Percentiles rank a stretch among this genome's conserved stretches.
Conservation (phyloP, 345 rosid genomes). For the Moricandia arvensis region DNA sequence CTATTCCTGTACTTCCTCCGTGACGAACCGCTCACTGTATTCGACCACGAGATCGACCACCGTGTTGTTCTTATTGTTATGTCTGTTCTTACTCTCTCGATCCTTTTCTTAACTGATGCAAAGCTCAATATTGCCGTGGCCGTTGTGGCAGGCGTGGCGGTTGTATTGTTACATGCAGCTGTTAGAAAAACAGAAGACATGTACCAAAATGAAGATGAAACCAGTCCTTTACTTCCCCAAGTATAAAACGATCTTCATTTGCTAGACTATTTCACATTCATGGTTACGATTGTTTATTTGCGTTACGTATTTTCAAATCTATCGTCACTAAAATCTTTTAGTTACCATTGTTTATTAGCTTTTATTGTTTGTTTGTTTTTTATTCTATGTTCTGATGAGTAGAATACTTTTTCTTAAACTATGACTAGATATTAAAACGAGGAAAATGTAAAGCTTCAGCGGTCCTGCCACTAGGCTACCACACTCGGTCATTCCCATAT, state of each 20-base stretch:
- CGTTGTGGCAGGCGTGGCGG: conserved; percentile 47
- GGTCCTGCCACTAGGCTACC: no score
- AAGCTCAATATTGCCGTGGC: conserved; percentile 61
- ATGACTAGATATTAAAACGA: background rate
- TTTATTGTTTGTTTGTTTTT: background rate
- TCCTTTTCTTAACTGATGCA: conserved; percentile 65
- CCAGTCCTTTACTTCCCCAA: conserved; percentile 36
- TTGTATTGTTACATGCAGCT: conserved; percentile 56
- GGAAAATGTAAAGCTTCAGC: background rate
- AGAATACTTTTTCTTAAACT: no score
- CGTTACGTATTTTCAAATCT: background rate
- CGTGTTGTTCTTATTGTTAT: conserved; percentile 53
- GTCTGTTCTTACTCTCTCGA: conserved; percentile 53
- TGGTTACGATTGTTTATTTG: background rate
- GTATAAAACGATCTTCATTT: background rate
- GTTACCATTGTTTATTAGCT: background rate
- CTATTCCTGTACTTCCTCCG: conserved; percentile 77
- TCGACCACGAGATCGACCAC: conserved; percentile 61
- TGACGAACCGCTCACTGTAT: conserved; percentile 62
- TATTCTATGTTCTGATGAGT: background rate
- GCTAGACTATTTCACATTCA: background rate
- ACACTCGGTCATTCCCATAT: no score
- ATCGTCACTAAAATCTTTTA: background rate
- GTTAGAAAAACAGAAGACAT: conserved; percentile 71
- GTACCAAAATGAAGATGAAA: conserved; percentile 50